Base-by-base conservation (phyloP, 805 yeast species). In the Kazachstania taianensis region DNA sequence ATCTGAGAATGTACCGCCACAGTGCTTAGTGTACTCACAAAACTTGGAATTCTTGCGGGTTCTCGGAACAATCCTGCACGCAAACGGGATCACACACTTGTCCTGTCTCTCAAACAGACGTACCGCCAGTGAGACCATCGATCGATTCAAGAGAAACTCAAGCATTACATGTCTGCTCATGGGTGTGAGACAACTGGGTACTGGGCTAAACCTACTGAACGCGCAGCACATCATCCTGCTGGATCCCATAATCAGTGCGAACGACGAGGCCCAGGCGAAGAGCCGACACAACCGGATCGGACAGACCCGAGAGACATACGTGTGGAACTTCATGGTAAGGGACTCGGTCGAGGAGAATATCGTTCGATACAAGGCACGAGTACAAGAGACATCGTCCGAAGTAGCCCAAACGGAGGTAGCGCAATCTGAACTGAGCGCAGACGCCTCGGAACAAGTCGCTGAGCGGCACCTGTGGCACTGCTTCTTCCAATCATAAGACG, bases 221-320 rank as follows among this genome's bases (percentile, higher is more conserved):
- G 97, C 98, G 0, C 81, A 82, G 2, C 96, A 92, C 55, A 89
- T 92, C 0, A 80, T 87, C 42, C 56, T 92, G 5, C 82, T 96
- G 55, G 98, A 92, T 59, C 97, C 98, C 1, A 66, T 92, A 39
- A 79, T 92, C 12, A 86, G 86, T 49, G 75, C 87, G 1, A 80
- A 94, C 2, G 66, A 86, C 32, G 97, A 92, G 48, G 54, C 84
- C 12, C 98, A 89, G 54, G 96, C 97, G 0, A 81, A 87, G 36
- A 83, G 94, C 33, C 70, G 98, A 43, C 76, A 92, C 29, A 95
- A 89, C 53, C 65, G 98, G 43, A 87, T 89, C 52, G 98, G 98
- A 0, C 98, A 92, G 57, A 70, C 67, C 3, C 64, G 69, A 30
- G 75, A 73, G 12, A 92, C 98, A 0, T 80, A 78, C 1, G 94